Evolutionary conservation across 1,284 basidiomycete species (phyloP), one percentile per base, ranked within the genome.

Genomic region (Sporisorium graminicola): DNA sequence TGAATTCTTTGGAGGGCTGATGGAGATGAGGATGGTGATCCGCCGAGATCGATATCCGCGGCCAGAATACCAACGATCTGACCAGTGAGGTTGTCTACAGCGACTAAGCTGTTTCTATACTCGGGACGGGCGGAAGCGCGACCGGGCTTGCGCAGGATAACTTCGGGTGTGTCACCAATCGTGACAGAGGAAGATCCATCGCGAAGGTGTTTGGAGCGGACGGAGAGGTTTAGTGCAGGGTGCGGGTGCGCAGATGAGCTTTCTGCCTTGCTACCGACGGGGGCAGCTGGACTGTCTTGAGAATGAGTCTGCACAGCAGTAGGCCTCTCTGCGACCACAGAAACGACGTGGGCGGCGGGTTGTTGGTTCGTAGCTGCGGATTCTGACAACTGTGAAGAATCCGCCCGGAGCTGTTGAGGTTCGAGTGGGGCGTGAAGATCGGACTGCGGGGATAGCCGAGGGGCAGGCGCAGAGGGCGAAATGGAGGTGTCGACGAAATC

Each of bases 51-150:
- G 40, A 82, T 62, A 20, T 78, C 46, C 2, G 65, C 67, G 6
- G 80, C 80, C 6, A 82, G 44, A 18, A 82, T 63, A n/a, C 74
- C 67, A 27, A 79, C 27, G 37, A 82, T 70, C 29, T 77, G 65
- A 18, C 80, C 79, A 2, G 77, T 81, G 40, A 75, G 61, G 31
- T 81, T 76, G 57, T 82, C 80, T 33, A 82, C 66, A 12, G 79
- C 79, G 6, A 82, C 74, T 13, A 82, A 58, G 62, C 65, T 73
- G 62, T 80, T 74, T 13, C 78, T 62, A 31, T 77, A 79, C n/a
- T 67, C 55, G 26, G 61, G 42, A 33, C 44, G 53, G 9, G 44
- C 24, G 20, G 46, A 35, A 0, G 58, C 18, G 31, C 57, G 58
- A 18, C 18, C 27, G 22, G 58, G 27, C 22, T 46, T 42, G 35